These are phyloP conservation scores for Porogramme epimiltina DNA, from an alignment of 1,284 basidiomycete species.

Conservation along the genomic window DNA sequence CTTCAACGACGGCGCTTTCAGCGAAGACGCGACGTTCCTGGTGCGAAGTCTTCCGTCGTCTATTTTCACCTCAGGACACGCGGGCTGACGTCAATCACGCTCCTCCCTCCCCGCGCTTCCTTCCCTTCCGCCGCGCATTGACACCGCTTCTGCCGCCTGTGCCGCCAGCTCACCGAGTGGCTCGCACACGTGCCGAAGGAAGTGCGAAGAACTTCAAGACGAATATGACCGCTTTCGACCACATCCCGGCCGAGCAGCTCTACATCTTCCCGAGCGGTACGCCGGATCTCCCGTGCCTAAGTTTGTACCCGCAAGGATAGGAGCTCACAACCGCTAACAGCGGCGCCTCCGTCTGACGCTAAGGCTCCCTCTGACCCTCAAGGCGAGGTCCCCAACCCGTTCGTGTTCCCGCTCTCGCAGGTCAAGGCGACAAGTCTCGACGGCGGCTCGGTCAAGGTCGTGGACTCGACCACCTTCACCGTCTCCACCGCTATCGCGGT, in stretches of 20 bases:
- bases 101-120: neutral
- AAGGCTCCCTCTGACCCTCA: conserved; percentile 47
- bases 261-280: conserved; percentile 39
- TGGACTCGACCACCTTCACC: conserved; percentile 56
- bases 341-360: conserved; percentile 40
- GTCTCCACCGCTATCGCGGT: conserved; percentile 62
- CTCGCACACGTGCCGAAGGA: conserved; percentile 43
- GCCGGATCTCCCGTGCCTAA: conserved; percentile 6
- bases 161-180: conserved; percentile 33
- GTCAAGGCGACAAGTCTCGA: conserved; percentile 49
- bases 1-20: conserved; percentile 42
- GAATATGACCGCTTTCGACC: conserved; percentile 35
- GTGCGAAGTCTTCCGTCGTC: conserved; percentile 18
- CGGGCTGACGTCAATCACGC: conserved; percentile 5
- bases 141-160: neutral
- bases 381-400: conserved; percentile 53
- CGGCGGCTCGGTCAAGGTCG: conserved; percentile 67
- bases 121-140: neutral
- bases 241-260: conserved; percentile 35
- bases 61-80: neutral
- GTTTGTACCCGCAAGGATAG: neutral
- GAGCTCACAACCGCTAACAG: conserved; percentile 29
- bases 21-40: conserved; percentile 44
- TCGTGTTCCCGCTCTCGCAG: conserved; percentile 56
- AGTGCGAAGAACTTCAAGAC: conserved; percentile 44